phyloP scores from a whole-genome alignment of 805 yeast species.

The Yarrowia hollandica region DNA sequence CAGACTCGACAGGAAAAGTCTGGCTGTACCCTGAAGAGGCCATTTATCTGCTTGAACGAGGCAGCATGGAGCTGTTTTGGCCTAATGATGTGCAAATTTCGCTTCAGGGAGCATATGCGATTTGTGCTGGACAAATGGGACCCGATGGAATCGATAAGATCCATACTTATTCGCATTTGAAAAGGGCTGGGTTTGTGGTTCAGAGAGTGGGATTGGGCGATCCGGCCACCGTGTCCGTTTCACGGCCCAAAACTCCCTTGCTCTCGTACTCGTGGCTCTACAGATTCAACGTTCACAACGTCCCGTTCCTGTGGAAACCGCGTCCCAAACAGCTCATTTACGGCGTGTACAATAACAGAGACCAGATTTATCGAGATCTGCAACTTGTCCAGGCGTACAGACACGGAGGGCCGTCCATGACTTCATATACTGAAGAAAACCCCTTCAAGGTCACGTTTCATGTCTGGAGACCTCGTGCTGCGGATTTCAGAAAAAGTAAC shows the following conservation, averaged over 20 bases:
- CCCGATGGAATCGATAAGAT: constrained; percentile 50
- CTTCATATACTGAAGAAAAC: neutral
- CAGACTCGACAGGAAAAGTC: constrained; percentile 50
- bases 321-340: neutral
- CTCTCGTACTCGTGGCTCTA: constrained; percentile 13
- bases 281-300: constrained; percentile 1
- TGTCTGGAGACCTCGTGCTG: constrained; percentile 74
- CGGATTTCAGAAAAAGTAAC: constrained; percentile 63
- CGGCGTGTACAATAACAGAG: constrained; percentile 18
- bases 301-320: constrained; percentile 15
- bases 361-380: constrained; percentile 34
- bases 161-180: constrained; percentile 70
- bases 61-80: constrained; percentile 52
- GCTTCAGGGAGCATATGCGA: constrained; percentile 63
- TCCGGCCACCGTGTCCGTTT: neutral
- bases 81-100: constrained; percentile 49
- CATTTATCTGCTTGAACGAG: constrained; percentile 78
- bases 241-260: neutral
- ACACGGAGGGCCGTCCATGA: constrained; percentile 11
- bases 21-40: constrained; percentile 67
- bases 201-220: constrained; percentile 30
- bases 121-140: constrained; percentile 47
- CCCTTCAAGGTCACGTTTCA: constrained; percentile 44
- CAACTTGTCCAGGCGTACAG: constrained; percentile 36
- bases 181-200: constrained; percentile 76